Percentiles rank a stretch among this genome's conserved stretches.
phyloP scores from a whole-genome alignment of 345 rosid species.

The Angophora floribunda region DNA sequence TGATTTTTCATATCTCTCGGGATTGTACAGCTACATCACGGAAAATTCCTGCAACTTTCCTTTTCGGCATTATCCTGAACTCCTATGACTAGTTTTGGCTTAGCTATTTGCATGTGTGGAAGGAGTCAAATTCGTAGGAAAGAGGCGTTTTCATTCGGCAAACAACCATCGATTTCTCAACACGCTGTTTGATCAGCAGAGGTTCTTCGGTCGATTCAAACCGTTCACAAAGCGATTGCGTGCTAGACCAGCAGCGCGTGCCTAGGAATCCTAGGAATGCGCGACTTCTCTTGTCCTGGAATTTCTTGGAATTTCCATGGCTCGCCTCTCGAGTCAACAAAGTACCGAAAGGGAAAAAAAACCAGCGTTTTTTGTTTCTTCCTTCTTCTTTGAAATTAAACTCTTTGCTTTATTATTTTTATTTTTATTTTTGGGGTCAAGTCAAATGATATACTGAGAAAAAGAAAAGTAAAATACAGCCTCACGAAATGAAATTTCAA shows the following conservation, averaged over 20 bases:
- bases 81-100: background rate
- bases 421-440: background rate
- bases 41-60: background rate
- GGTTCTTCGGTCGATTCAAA: background rate
- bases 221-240: background rate
- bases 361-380: background rate
- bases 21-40: background rate
- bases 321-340: background rate
- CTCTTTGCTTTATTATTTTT: background rate
- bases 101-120: background rate
- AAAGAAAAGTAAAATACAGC: background rate
- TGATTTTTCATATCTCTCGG: rapidly evolving
- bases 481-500: background rate
- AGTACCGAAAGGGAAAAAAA: background rate
- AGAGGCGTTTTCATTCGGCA: background rate
- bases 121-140: background rate
- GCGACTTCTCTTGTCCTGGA: background rate
- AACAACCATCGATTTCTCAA: background rate
- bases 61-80: background rate
- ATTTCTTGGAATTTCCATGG: background rate
- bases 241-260: background rate
- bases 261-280: background rate
- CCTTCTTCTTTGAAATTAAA: background rate
- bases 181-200: background rate
- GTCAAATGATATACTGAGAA: background rate